Conservation (phyloP, 768 basidiomycete species). For the Strobilomyces echinocephalus region DNA sequence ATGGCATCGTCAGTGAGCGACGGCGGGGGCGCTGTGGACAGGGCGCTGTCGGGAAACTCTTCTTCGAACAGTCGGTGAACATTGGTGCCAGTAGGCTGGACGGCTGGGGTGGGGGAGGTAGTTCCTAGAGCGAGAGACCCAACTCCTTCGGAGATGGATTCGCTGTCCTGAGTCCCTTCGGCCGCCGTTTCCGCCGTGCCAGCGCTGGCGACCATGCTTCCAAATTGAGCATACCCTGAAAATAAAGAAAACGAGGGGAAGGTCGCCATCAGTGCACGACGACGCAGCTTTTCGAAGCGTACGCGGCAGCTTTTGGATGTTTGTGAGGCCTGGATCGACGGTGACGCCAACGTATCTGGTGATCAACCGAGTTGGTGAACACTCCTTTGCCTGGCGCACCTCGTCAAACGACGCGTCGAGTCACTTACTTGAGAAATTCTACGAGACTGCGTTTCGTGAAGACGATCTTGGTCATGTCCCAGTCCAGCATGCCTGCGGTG, state of each 20-base stretch:
- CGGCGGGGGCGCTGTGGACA: slow-evolving; percentile 51
- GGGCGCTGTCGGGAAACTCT: slow-evolving; percentile 53
- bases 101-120: slow-evolving; percentile 4
- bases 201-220: slow-evolving; percentile 36
- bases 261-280: neutral
- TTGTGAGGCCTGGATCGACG: slow-evolving; percentile 70
- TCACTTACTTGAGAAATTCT: slow-evolving; percentile 68
- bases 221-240: slow-evolving; percentile 68
- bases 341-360: slow-evolving; percentile 67
- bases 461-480: slow-evolving; percentile 71
- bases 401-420: neutral
- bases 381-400: neutral
- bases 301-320: slow-evolving; percentile 76
- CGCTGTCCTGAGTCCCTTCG: slow-evolving; percentile 7
- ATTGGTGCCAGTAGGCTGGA: neutral
- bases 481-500: slow-evolving; percentile 66
- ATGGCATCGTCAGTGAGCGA: neutral
- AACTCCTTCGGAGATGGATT: neutral
- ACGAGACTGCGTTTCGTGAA: slow-evolving; percentile 75
- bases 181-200: slow-evolving; percentile 23
- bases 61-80: slow-evolving; percentile 18
- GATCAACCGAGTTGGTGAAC: slow-evolving; percentile 19
- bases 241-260: neutral
- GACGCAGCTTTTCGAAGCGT: slow-evolving; percentile 13
- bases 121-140: slow-evolving; percentile 2